Conservation (phyloP, 257 asterid genomes). For the Striga asiatica region DNA sequence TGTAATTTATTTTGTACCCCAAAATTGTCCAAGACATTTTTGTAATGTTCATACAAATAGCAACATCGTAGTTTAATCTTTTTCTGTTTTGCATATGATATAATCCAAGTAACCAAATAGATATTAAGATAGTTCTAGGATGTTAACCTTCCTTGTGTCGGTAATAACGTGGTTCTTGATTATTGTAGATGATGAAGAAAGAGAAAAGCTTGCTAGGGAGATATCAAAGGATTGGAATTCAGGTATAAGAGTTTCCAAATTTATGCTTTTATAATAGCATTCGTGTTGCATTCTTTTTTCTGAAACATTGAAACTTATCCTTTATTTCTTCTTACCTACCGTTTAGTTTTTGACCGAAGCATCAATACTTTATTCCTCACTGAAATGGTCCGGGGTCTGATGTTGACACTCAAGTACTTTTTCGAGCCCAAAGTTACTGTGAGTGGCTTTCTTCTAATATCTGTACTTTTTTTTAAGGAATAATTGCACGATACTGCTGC, state of each 20-base stretch:
- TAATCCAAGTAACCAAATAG: too few relatives aligned
- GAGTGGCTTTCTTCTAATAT: slow-evolving; percentile 24
- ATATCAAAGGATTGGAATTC: slow-evolving; percentile 77
- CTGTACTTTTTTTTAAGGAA: not conserved
- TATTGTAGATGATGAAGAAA: slow-evolving; percentile 55
- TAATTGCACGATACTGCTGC: too few relatives aligned
- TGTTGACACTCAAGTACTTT: slow-evolving; percentile 69
- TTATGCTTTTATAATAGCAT: not conserved
- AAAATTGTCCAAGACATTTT: too few relatives aligned
- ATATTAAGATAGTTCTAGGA: too few relatives aligned
- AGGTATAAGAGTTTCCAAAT: slow-evolving; percentile 27
- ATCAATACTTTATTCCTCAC: slow-evolving; percentile 75
- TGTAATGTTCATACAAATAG: too few relatives aligned
- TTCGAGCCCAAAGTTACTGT: slow-evolving; percentile 76
- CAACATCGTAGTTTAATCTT: too few relatives aligned
- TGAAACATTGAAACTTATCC: not conserved
- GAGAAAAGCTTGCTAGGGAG: slow-evolving; percentile 64
- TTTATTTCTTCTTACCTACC: slow-evolving; percentile 1
- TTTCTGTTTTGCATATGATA: too few relatives aligned
- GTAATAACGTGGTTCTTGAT: not conserved
- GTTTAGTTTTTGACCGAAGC: slow-evolving; percentile 74
- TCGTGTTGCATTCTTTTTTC: slow-evolving; percentile 8
- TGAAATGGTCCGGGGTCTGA: slow-evolving; percentile 79
- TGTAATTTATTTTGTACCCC: too few relatives aligned
- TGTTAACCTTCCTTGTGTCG: not conserved